Percentiles rank a stretch among this genome's conserved stretches.
These are phyloP conservation scores for Danielozyma ontarioensis DNA, from an alignment of 805 yeast genomes.

Conservation along the genomic window DNA sequence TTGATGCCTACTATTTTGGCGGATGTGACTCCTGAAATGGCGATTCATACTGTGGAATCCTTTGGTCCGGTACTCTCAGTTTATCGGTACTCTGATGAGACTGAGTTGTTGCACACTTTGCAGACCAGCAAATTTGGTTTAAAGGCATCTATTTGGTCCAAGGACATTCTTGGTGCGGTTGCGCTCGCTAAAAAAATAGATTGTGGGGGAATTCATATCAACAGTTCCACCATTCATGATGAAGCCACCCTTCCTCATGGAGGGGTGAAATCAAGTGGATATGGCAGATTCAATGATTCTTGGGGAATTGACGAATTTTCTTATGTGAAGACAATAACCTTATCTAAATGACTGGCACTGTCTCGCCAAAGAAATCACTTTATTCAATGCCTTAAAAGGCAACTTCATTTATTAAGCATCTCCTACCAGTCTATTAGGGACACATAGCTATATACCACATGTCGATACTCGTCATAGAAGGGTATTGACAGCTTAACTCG, in stretches of 20 bases:
- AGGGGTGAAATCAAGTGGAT: constrained; percentile 36
- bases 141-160: constrained; percentile 40
- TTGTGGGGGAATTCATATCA: constrained; percentile 38
- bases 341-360: too few relatives aligned
- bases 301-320: constrained; percentile 44
- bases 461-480: too few relatives aligned
- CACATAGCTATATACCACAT: too few relatives aligned
- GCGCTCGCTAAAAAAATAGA: constrained; percentile 29
- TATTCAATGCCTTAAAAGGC: too few relatives aligned
- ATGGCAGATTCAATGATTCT: constrained; percentile 31
- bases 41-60: constrained; percentile 25
- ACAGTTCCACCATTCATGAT: constrained; percentile 27
- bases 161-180: constrained; percentile 28
- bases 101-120: constrained; percentile 3
- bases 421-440: too few relatives aligned
- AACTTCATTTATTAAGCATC: too few relatives aligned
- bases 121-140: constrained; percentile 27
- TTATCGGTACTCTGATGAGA: constrained; percentile 15
- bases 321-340: constrained; percentile 31
- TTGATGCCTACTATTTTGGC: constrained; percentile 34
- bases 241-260: constrained; percentile 41
- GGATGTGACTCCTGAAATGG: constrained; percentile 25
- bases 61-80: constrained; percentile 42
- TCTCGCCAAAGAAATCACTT: too few relatives aligned
- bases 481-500: too few relatives aligned